Evolutionary conservation across 768 basidiomycete genomes (phyloP).

Genomic region (Coprinopsis sp.): DNA sequence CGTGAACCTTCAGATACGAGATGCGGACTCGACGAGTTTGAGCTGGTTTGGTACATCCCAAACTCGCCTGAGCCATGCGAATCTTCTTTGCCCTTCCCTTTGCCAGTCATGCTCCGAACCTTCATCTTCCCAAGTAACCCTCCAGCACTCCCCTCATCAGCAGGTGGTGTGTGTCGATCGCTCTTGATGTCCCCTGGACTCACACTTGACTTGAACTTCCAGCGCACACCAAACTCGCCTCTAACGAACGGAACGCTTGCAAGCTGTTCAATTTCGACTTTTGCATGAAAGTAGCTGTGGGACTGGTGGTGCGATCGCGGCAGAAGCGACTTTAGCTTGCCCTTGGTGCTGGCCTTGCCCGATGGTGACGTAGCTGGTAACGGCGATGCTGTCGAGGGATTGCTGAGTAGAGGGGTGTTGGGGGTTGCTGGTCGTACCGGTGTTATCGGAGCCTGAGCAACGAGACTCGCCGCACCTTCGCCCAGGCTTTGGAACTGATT

Average conservation of each 20-base stretch:
- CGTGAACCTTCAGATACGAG: background rate
- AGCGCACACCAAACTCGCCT: constrained; percentile 65
- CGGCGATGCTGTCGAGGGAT: background rate
- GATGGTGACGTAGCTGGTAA: background rate
- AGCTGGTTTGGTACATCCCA: background rate
- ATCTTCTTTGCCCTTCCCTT: constrained; percentile 9
- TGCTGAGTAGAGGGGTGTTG: background rate
- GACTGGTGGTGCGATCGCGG: constrained; percentile 24
- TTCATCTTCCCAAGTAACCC: constrained; percentile 10
- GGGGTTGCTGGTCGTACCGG: background rate
- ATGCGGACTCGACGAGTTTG: constrained; percentile 1
- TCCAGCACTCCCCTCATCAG: constrained; percentile 21
- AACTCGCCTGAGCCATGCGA: constrained; percentile 2
- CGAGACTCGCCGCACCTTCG: background rate
- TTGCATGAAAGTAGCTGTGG: constrained; percentile 63
- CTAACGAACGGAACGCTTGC: constrained; percentile 66
- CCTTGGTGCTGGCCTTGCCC: background rate
- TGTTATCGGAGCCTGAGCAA: background rate
- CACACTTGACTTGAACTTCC: constrained; percentile 64
- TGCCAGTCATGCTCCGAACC: background rate
- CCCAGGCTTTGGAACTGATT: background rate
- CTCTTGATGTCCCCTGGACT: constrained; percentile 2
- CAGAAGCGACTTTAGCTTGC: constrained; percentile 11
- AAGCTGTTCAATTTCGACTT: constrained; percentile 60
- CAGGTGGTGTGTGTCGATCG: constrained; percentile 30